These are phyloP conservation scores for Asterophora lycoperdoides DNA, from an alignment of 768 basidiomycete genomes.

Conservation along the genomic window DNA sequence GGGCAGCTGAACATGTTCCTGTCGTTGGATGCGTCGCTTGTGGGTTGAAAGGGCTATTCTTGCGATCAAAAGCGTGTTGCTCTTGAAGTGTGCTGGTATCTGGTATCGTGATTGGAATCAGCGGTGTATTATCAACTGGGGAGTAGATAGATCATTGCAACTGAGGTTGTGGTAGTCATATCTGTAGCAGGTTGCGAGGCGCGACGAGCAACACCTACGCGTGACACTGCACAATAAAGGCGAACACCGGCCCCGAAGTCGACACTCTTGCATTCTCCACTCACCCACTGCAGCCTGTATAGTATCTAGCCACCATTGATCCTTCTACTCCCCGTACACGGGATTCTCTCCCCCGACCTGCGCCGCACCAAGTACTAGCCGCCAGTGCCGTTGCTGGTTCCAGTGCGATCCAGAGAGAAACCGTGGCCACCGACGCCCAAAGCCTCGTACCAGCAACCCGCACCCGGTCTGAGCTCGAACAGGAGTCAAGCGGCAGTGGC, in stretches of 20 bases:
- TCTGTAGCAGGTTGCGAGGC: not conserved
- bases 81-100: not conserved
- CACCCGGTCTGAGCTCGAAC: slow-evolving; percentile 58
- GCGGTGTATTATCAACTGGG: not conserved
- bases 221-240: slow-evolving; percentile 16
- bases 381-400: slow-evolving; percentile 13
- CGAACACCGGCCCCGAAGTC: not conserved
- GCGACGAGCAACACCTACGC: slow-evolving; percentile 7
- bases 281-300: slow-evolving; percentile 9
- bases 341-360: slow-evolving; percentile 49
- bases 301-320: slow-evolving; percentile 56
- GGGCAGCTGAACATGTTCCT: no score
- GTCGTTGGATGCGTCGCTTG: no score
- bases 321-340: slow-evolving; percentile 54
- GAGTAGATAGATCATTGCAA: not conserved
- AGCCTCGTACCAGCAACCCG: slow-evolving; percentile 66
- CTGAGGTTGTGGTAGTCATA: not conserved
- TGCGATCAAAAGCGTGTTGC: slow-evolving; percentile 1
- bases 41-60: no score
- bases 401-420: slow-evolving; percentile 16
- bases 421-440: slow-evolving; percentile 6
- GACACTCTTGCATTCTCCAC: slow-evolving; percentile 8
- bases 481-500: slow-evolving; percentile 25
- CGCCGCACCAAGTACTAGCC: slow-evolving; percentile 41
- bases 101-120: no score